Evolutionary conservation across 2,329 filamentous ascomycete genomes (phyloP).

Genomic region (Myotisia sp.): DNA sequence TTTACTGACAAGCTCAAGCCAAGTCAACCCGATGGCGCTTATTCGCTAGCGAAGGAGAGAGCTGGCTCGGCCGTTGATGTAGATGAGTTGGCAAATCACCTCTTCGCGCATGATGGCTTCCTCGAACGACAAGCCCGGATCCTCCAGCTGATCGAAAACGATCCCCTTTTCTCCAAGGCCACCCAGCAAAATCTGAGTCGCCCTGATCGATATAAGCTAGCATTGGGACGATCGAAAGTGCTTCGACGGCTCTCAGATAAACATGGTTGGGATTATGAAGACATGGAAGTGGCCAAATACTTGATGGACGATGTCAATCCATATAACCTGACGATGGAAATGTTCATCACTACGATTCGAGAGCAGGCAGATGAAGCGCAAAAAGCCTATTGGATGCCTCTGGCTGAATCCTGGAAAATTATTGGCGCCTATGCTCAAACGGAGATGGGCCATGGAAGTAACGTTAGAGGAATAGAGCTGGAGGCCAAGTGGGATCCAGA

Average conservation of each 20-base stretch:
- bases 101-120: constrained; percentile 34
- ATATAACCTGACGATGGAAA: constrained; percentile 37
- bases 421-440: constrained; percentile 36
- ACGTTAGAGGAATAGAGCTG: constrained; percentile 33
- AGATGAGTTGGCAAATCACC: constrained; percentile 33
- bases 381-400: constrained; percentile 32
- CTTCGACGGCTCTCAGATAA: constrained; percentile 33
- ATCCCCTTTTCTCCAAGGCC: constrained; percentile 37
- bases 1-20: constrained; percentile 38
- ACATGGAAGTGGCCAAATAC: constrained; percentile 39
- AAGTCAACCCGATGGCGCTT: constrained; percentile 31
- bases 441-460: constrained; percentile 35
- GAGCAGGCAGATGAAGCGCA: constrained; percentile 34
- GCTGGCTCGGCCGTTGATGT: constrained; percentile 31
- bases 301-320: constrained; percentile 41
- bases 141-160: constrained; percentile 30
- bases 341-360: constrained; percentile 34
- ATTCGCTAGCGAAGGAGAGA: constrained; percentile 34
- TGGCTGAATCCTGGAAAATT: constrained; percentile 31
- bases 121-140: constrained; percentile 35
- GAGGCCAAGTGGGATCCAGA: constrained; percentile 30
- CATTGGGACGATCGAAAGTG: constrained; percentile 38
- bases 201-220: constrained; percentile 39
- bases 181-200: constrained; percentile 39
- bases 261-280: constrained; percentile 36